A percentile compares a stretch with the other conserved stretches of the same genome.
Evolutionary conservation across 495 filamentous ascomycete species (phyloP).

Genomic region (Astrocystis sublimbata): DNA sequence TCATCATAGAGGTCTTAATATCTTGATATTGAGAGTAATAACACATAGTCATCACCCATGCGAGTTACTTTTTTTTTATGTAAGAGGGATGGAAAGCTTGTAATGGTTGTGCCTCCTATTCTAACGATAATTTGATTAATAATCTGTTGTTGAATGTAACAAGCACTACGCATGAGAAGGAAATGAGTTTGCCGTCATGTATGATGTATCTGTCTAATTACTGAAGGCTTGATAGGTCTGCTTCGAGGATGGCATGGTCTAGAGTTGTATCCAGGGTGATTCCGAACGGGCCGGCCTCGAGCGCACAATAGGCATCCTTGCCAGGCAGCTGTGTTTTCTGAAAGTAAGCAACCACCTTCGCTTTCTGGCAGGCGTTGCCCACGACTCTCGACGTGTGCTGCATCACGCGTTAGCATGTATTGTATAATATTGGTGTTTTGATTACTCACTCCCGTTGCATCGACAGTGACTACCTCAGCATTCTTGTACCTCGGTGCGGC

Average conservation of each 20-base stretch:
- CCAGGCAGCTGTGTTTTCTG: constrained; percentile 4
- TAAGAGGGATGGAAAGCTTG: no score
- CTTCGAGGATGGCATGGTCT: neutral
- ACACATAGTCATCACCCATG: no score
- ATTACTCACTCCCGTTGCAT: neutral
- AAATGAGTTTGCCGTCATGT: no score
- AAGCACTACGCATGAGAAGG: no score
- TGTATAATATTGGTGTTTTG: neutral
- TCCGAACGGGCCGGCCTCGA: constrained; percentile 6
- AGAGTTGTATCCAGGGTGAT: neutral
- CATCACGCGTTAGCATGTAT: neutral
- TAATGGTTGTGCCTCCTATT: no score
- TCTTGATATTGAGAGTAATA: no score
- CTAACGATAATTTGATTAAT: no score
- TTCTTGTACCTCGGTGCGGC: constrained; percentile 1
- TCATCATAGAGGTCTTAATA: no score
- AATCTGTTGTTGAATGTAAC: no score
- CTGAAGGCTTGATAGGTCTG: neutral
- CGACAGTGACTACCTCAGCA: constrained; percentile 8
- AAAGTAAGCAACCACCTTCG: constrained; percentile 3
- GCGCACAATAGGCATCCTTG: constrained; percentile 7
- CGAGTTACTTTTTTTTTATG: no score
- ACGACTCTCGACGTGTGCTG: constrained; percentile 6
- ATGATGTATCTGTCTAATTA: neutral
- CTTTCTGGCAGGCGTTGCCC: constrained; percentile 1